Conservation (phyloP, 2,329 filamentous ascomycete species). For the Thelonectria rubi region DNA sequence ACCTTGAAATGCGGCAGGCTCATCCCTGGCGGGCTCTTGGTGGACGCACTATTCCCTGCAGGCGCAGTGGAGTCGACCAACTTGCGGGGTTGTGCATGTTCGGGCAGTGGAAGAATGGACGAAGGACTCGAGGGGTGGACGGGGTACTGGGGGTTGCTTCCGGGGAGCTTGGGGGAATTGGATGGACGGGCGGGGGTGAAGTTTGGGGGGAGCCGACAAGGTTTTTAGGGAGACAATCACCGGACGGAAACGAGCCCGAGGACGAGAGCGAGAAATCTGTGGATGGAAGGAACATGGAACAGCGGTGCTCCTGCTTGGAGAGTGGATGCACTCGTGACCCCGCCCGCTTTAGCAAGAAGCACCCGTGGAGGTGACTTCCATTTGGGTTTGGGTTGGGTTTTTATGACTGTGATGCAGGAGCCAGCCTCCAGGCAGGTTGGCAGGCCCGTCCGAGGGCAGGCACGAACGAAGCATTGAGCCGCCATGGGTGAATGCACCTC, state of each 20-base stretch:
- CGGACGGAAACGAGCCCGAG: background rate
- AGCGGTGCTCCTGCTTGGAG: slow-evolving; percentile 3
- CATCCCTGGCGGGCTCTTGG: slow-evolving; percentile 33
- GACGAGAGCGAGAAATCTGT: slow-evolving; percentile 3
- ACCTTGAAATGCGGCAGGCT: slow-evolving; percentile 34
- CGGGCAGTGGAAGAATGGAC: background rate
- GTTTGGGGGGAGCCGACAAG: slow-evolving; percentile 15
- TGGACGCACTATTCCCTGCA: slow-evolving; percentile 32
- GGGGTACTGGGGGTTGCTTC: slow-evolving; percentile 20
- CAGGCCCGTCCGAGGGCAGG: background rate
- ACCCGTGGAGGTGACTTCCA: slow-evolving; percentile 1
- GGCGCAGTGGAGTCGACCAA: slow-evolving; percentile 30
- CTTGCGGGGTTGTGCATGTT: slow-evolving; percentile 41
- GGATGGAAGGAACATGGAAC: slow-evolving; percentile 11
- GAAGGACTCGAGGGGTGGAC: slow-evolving; percentile 12
- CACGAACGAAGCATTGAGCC: background rate
- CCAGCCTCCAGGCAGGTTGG: background rate
- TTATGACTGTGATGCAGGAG: no score
- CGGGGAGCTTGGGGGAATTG: slow-evolving; percentile 18
- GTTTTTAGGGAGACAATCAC: slow-evolving; percentile 10
- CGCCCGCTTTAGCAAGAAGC: slow-evolving; percentile 7
- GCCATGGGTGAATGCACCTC: slow-evolving; percentile 1
- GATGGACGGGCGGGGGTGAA: slow-evolving; percentile 1
- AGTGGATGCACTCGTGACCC: slow-evolving; percentile 1
- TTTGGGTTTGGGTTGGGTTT: no score